A percentile compares a stretch with the other conserved stretches of the same genome.
Evolutionary conservation across 306 rosid species (phyloP).

Genomic region (Casuarina cunninghamiana): DNA sequence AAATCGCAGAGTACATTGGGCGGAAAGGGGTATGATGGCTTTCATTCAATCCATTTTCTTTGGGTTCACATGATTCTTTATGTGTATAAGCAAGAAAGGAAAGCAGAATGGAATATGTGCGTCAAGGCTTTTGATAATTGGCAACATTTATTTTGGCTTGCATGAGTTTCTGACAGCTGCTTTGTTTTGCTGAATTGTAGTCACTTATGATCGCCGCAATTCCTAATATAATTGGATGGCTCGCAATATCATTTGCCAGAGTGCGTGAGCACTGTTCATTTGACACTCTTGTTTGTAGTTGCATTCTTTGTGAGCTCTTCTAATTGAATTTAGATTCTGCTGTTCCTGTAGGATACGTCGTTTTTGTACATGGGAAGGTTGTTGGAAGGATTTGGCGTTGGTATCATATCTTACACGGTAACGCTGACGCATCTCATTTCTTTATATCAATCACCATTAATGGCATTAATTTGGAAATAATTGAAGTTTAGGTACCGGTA

Average conservation of each 20-base stretch:
- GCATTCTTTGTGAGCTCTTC: background rate
- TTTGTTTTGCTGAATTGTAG: slow-evolving; percentile 44
- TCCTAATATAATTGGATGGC: slow-evolving; percentile 78
- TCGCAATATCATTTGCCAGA: slow-evolving; percentile 66
- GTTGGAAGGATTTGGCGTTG: slow-evolving; percentile 93
- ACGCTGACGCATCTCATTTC: slow-evolving; percentile 6
- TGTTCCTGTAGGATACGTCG: slow-evolving; percentile 57
- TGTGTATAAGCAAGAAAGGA: background rate
- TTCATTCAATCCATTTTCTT: slow-evolving; percentile 6
- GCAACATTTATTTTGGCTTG: background rate
- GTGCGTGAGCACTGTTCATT: slow-evolving; percentile 34
- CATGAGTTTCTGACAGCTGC: slow-evolving; percentile 13
- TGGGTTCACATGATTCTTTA: background rate
- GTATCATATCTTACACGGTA: slow-evolving; percentile 90
- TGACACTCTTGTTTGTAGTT: background rate
- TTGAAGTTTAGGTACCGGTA: slow-evolving; percentile 67
- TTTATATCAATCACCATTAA: slow-evolving; percentile 6
- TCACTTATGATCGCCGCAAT: slow-evolving; percentile 73
- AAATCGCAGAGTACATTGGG: slow-evolving; percentile 73
- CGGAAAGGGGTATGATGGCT: slow-evolving; percentile 72
- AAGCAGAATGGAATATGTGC: background rate
- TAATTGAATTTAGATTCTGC: background rate
- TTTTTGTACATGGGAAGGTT: slow-evolving; percentile 82
- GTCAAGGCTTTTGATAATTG: background rate
- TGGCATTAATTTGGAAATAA: slow-evolving; percentile 26